phyloP scores from a whole-genome alignment of 2,329 filamentous ascomycete genomes.

The Zasmidium citrigriseum region DNA sequence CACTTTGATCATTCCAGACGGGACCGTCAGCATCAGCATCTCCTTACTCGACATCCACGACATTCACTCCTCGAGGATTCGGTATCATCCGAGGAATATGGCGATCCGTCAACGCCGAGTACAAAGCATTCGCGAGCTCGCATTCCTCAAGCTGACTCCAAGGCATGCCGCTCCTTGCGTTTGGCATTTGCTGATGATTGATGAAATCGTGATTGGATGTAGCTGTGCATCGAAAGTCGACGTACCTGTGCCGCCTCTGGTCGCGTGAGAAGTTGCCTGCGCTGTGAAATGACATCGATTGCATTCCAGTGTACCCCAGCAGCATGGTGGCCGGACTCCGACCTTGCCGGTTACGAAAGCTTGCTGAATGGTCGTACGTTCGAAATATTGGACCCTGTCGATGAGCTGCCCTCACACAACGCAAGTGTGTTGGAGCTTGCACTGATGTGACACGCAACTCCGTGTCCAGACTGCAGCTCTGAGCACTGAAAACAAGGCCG shows the following conservation, averaged over 20 bases:
- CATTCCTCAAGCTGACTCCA: background rate
- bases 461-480: background rate
- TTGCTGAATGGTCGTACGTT: background rate
- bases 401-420: background rate
- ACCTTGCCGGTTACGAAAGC: background rate
- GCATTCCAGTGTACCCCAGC: background rate
- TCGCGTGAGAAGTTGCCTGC: background rate
- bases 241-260: background rate
- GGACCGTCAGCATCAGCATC: background rate
- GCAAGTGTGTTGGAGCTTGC: background rate
- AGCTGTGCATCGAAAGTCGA: background rate
- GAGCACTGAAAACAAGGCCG: background rate
- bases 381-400: background rate
- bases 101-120: background rate
- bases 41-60: background rate
- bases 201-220: background rate
- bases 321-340: background rate
- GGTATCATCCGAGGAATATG: background rate
- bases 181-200: background rate
- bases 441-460: background rate
- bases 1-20: background rate
- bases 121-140: background rate
- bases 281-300: background rate
- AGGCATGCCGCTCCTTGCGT: background rate
- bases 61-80: background rate